Conservation (phyloP, 129 eudicot genomes). For the Rutidosis leptorrhynchoides region DNA sequence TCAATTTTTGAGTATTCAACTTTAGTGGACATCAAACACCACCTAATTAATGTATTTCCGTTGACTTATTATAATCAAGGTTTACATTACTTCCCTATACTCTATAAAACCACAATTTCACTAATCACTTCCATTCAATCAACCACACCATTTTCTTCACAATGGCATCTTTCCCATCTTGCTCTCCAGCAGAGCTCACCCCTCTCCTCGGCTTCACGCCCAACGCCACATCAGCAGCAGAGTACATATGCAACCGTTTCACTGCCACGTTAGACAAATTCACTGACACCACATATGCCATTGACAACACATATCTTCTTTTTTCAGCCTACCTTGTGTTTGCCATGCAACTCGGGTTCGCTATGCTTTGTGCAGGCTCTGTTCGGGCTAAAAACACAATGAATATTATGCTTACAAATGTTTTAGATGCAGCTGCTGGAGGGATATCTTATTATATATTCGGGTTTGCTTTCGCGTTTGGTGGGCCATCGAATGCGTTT, state of each 20-base stretch:
- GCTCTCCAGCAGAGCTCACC: conserved; percentile 60
- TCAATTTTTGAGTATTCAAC: neutral
- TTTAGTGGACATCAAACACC: neutral
- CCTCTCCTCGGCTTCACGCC: conserved; percentile 58
- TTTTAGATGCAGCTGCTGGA: conserved; percentile 72
- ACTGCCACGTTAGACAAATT: conserved; percentile 29
- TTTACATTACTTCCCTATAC: neutral
- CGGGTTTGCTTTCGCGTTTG: conserved; percentile 71
- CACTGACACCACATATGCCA: conserved; percentile 49
- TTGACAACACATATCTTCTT: conserved; percentile 65
- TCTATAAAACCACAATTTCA: conserved; percentile 25
- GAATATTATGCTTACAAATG: conserved; percentile 81
- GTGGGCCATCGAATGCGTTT: conserved; percentile 61
- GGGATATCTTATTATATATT: conserved; percentile 64
- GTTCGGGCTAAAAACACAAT: conserved; percentile 77
- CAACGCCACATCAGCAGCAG: conserved; percentile 60
- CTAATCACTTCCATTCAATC: conserved; percentile 16
- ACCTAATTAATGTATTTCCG: conserved; percentile 5
- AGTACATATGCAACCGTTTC: conserved; percentile 61
- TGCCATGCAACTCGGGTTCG: conserved; percentile 78
- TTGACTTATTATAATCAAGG: conserved; percentile 15
- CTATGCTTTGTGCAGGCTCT: conserved; percentile 79
- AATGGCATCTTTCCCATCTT: conserved; percentile 40
- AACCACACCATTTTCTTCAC: neutral
- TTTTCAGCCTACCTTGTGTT: conserved; percentile 69